These are phyloP conservation scores for Pisolithus marmoratus DNA, from an alignment of 768 basidiomycete species.

Conservation along the genomic window DNA sequence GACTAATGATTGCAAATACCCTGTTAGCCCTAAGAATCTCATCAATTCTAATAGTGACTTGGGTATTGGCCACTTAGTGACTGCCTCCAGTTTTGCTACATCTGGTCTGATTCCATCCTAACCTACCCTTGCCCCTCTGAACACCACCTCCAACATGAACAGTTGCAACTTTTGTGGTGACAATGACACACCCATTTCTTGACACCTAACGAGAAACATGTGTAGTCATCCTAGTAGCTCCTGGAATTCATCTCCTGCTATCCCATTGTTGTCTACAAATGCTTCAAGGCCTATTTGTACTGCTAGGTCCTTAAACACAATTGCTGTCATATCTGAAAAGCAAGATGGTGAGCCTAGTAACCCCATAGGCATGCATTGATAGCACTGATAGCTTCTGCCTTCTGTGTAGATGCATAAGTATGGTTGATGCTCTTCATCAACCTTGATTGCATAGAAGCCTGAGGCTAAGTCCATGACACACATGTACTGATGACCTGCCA, in stretches of 20 bases:
- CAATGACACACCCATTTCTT: background rate
- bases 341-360: constrained; percentile 33
- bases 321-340: constrained; percentile 27
- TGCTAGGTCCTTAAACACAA: constrained; percentile 20
- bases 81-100: no score
- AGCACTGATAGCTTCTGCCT: constrained; percentile 33
- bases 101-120: no score
- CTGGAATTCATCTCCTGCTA: constrained; percentile 29
- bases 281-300: constrained; percentile 21
- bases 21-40: no score
- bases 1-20: no score
- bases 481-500: constrained; percentile 33
- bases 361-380: constrained; percentile 36
- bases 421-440: constrained; percentile 10
- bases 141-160: constrained; percentile 5
- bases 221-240: constrained; percentile 19
- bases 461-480: constrained; percentile 34
- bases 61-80: no score
- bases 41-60: no score
- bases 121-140: background rate
- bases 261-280: constrained; percentile 37
- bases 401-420: constrained; percentile 33
- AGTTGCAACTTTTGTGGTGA: constrained; percentile 2
- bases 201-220: constrained; percentile 14
- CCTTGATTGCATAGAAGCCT: constrained; percentile 28